These are phyloP conservation scores for Claviceps paspali DNA, from an alignment of 2,329 filamentous ascomycete genomes.

Conservation along the genomic window DNA sequence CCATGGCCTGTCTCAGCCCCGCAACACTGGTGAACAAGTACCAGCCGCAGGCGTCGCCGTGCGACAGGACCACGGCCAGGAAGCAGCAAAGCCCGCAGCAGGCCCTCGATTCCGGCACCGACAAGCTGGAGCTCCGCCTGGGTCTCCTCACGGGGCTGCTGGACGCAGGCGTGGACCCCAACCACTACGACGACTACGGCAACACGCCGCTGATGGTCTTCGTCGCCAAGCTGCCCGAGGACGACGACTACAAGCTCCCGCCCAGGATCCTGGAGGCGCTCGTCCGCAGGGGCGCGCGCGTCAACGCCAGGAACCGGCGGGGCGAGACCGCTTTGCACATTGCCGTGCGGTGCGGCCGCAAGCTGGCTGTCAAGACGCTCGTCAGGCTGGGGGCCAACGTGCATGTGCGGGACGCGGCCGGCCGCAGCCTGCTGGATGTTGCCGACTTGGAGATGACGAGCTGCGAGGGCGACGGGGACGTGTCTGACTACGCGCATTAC, in stretches of 20 bases:
- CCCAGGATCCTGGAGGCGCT: conserved; percentile 30
- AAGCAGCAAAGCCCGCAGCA: conserved; percentile 11
- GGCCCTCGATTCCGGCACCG: conserved; percentile 19
- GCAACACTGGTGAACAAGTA: conserved; percentile 22
- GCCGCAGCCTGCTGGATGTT: conserved; percentile 29
- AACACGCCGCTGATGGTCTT: conserved; percentile 43
- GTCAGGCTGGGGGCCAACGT: conserved; percentile 32
- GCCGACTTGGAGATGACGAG: conserved; percentile 24
- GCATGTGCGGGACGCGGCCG: conserved; percentile 27
- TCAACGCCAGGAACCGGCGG: conserved; percentile 35
- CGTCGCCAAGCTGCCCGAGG: conserved; percentile 31
- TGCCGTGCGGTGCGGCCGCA: conserved; percentile 36
- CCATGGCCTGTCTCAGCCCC: conserved; percentile 32
- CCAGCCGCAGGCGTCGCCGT: conserved; percentile 9
- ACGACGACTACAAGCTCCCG: conserved; percentile 33
- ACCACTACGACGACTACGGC: conserved; percentile 36
- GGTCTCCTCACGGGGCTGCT: conserved; percentile 18
- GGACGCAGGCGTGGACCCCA: conserved; percentile 26
- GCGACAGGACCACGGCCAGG: conserved; percentile 4
- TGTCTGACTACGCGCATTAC: conserved; percentile 24
- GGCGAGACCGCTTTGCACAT: conserved; percentile 42
- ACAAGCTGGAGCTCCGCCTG: conserved; percentile 15
- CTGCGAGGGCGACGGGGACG: conserved; percentile 13
- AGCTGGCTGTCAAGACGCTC: conserved; percentile 33
- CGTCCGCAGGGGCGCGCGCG: conserved; percentile 24